Conservation (phyloP, 2,329 filamentous ascomycete species). For the Pseudogymnoascus verrucosus region DNA sequence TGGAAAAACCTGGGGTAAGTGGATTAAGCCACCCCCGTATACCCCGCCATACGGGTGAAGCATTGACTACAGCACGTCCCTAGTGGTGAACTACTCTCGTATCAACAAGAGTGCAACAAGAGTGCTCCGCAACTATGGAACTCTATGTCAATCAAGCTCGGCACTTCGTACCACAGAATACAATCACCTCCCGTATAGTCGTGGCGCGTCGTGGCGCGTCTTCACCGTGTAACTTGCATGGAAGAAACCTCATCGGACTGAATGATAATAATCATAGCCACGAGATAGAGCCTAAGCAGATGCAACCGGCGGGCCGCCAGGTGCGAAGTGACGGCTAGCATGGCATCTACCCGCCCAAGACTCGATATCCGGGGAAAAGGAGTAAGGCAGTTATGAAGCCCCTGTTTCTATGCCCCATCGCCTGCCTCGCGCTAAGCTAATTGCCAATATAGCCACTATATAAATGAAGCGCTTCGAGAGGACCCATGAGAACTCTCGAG, state of each 20-base stretch:
- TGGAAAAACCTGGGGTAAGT: constrained; percentile 2
- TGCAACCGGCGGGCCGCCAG: not conserved
- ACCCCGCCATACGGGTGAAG: not conserved
- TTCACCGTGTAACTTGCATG: too few relatives aligned
- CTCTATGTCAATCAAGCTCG: not conserved
- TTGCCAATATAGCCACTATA: not conserved
- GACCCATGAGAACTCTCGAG: not conserved
- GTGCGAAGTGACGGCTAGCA: not conserved
- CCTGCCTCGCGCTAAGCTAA: not conserved
- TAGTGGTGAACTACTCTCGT: not conserved
- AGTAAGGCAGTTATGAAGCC: not conserved
- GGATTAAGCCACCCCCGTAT: not conserved
- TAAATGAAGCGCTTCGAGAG: not conserved
- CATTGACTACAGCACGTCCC: not conserved
- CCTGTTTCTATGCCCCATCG: not conserved
- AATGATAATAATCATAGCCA: too few relatives aligned
- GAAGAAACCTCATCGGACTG: too few relatives aligned
- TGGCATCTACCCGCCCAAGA: not conserved
- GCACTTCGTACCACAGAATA: not conserved
- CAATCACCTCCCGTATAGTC: not conserved
- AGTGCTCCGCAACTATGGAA: not conserved
- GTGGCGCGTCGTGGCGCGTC: not conserved
- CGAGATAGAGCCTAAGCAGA: not conserved
- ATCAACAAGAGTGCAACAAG: not conserved
- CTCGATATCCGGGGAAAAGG: not conserved